Evolutionary conservation across 2,329 filamentous ascomycete genomes (phyloP).

Genomic region (Paracoccidioides lutzii): DNA sequence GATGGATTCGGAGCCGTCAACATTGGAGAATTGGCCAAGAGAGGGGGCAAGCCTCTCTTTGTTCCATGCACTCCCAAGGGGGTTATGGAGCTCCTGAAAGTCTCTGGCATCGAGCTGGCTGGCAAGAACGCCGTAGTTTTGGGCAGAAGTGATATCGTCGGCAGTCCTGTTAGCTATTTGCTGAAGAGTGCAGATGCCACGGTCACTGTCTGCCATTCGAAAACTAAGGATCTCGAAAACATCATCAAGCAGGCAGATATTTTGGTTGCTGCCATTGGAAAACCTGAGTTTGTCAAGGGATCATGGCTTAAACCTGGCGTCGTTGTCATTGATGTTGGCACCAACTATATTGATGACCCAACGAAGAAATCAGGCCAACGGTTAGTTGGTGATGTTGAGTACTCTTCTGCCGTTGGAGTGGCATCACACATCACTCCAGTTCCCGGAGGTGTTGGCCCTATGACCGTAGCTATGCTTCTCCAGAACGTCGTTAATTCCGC

Average conservation of each 20-base stretch:
- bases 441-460: slow-evolving; percentile 89
- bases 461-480: slow-evolving; percentile 97
- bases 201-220: slow-evolving; percentile 90
- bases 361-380: slow-evolving; percentile 86
- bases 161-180: slow-evolving; percentile 90
- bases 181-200: slow-evolving; percentile 93
- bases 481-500: slow-evolving; percentile 89
- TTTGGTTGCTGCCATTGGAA: slow-evolving; percentile 81
- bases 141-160: slow-evolving; percentile 92
- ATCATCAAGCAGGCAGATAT: slow-evolving; percentile 78
- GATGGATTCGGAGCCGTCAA: slow-evolving; percentile 91
- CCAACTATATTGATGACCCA: slow-evolving; percentile 82
- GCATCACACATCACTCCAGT: slow-evolving; percentile 92
- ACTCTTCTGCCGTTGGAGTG: slow-evolving; percentile 66
- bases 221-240: slow-evolving; percentile 59
- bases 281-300: slow-evolving; percentile 77
- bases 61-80: slow-evolving; percentile 93
- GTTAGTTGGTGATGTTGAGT: slow-evolving; percentile 92
- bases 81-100: slow-evolving; percentile 81
- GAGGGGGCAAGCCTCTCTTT: slow-evolving; percentile 79
- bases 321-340: slow-evolving; percentile 96
- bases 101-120: slow-evolving; percentile 66
- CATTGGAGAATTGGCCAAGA: slow-evolving; percentile 94
- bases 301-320: slow-evolving; percentile 90
- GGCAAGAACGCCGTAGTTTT: slow-evolving; percentile 93